A percentile compares a stretch with the other conserved stretches of the same genome.
phyloP scores from a whole-genome alignment of 495 filamentous ascomycete genomes.

The Chaetomidium leptoderma region DNA sequence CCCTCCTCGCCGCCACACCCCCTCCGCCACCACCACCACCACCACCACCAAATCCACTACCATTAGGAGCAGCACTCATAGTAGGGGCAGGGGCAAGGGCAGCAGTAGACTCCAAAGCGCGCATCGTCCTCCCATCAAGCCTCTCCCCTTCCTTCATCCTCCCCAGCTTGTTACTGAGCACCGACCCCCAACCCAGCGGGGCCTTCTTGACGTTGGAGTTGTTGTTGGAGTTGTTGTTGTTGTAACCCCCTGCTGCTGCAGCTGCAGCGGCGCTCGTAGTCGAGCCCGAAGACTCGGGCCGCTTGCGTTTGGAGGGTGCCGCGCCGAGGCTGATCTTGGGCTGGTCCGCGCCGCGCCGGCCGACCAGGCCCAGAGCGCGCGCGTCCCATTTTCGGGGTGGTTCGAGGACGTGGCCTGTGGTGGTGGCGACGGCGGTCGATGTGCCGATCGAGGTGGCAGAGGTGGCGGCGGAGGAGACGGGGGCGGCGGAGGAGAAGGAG shows the following conservation, averaged over 20 bases:
- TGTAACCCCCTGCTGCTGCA: neutral
- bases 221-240: neutral
- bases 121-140: conserved; percentile 13
- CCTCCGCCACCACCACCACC: neutral
- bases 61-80: neutral
- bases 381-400: conserved; percentile 37
- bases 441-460: conserved; percentile 13
- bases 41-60: conserved; percentile 2
- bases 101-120: neutral
- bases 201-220: conserved; percentile 7
- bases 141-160: conserved; percentile 54
- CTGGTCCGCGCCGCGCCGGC: conserved; percentile 47
- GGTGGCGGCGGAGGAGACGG: conserved; percentile 14
- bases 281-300: conserved; percentile 40
- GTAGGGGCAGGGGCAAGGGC: neutral
- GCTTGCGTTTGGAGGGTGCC: conserved; percentile 57
- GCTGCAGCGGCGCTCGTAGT: neutral
- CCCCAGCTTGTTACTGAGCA: conserved; percentile 43
- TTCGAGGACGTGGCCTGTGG: neutral
- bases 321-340: conserved; percentile 63
- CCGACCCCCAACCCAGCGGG: conserved; percentile 48
- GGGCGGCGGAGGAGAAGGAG: conserved; percentile 13
- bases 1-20: conserved; percentile 9
- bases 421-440: neutral
- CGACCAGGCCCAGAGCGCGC: conserved; percentile 53